Evolutionary conservation across 148 eudicot genomes (phyloP).

Genomic region (Rheum nobile): DNA sequence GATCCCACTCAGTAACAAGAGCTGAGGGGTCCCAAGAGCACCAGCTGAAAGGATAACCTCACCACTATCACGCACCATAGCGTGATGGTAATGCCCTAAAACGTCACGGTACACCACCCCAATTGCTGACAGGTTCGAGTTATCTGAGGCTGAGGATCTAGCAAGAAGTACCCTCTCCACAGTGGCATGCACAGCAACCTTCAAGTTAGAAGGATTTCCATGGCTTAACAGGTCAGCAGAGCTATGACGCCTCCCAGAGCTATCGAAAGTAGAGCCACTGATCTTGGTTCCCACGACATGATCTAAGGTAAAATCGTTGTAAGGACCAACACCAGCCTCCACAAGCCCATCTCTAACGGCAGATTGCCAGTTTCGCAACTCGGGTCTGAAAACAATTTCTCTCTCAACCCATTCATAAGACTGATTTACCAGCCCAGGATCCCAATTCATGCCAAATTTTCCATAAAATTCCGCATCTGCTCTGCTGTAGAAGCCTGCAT

Average conservation of each 20-base stretch:
- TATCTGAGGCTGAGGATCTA: constrained; percentile 18
- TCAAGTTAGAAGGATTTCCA: constrained; percentile 43
- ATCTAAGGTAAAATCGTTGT: constrained; percentile 58
- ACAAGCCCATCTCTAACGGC: constrained; percentile 59
- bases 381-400: constrained; percentile 70
- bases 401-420: constrained; percentile 84
- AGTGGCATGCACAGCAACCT: constrained; percentile 56
- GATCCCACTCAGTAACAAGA: constrained; percentile 72
- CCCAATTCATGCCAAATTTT: constrained; percentile 50
- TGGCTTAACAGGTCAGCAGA: constrained; percentile 72
- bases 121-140: constrained; percentile 36
- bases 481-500: constrained; percentile 84
- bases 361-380: constrained; percentile 64
- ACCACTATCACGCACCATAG: constrained; percentile 55
- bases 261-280: constrained; percentile 79
- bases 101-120: constrained; percentile 72
- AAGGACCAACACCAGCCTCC: constrained; percentile 73
- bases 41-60: constrained; percentile 80
- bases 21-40: constrained; percentile 81
- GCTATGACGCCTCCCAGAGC: constrained; percentile 55
- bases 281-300: constrained; percentile 75
- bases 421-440: constrained; percentile 41
- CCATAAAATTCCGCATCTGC: constrained; percentile 57
- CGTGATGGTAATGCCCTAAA: constrained; percentile 52
- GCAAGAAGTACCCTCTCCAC: constrained; percentile 62